These are phyloP conservation scores for Neoascochyta sp. DNA, from an alignment of 2,329 filamentous ascomycete genomes.

Conservation along the genomic window DNA sequence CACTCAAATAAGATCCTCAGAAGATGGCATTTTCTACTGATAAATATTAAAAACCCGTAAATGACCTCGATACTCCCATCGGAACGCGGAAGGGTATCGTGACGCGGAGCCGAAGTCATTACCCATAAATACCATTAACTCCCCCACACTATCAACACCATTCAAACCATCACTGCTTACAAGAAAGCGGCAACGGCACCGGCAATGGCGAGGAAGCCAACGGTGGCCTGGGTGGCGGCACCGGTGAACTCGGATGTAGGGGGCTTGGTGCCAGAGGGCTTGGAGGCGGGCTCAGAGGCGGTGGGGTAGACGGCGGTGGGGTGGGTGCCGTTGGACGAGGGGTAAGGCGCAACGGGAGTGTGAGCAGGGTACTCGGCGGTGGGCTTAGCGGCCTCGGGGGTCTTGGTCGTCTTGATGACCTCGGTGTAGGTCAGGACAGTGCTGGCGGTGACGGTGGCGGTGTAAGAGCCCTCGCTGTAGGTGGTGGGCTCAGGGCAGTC, in stretches of 20 bases:
- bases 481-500: slow-evolving; percentile 21
- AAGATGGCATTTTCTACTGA: too few species aligned
- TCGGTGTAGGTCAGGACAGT: slow-evolving; percentile 3
- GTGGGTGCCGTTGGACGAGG: slow-evolving; percentile 21
- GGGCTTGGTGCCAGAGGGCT: slow-evolving; percentile 30
- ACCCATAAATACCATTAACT: slow-evolving; percentile 27
- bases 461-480: slow-evolving; percentile 17
- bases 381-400: slow-evolving; percentile 17
- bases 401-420: slow-evolving; percentile 18
- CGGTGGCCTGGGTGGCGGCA: slow-evolving; percentile 51
- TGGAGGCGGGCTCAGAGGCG: slow-evolving; percentile 19
- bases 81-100: slow-evolving; percentile 34
- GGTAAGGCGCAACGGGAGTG: slow-evolving; percentile 11
- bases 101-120: slow-evolving; percentile 32
- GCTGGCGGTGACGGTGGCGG: slow-evolving; percentile 6
- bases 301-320: slow-evolving; percentile 18
- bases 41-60: slow-evolving; percentile 23
- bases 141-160: slow-evolving; percentile 15
- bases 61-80: slow-evolving; percentile 30
- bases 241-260: slow-evolving; percentile 45
- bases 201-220: slow-evolving; percentile 51
- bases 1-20: too few species aligned
- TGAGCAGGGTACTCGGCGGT: slow-evolving; percentile 8
- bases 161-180: slow-evolving; percentile 27
- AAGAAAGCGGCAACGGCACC: slow-evolving; percentile 46